Conservation (phyloP, 2,329 filamentous ascomycete species). For the Fragosphaeria purpurea region DNA sequence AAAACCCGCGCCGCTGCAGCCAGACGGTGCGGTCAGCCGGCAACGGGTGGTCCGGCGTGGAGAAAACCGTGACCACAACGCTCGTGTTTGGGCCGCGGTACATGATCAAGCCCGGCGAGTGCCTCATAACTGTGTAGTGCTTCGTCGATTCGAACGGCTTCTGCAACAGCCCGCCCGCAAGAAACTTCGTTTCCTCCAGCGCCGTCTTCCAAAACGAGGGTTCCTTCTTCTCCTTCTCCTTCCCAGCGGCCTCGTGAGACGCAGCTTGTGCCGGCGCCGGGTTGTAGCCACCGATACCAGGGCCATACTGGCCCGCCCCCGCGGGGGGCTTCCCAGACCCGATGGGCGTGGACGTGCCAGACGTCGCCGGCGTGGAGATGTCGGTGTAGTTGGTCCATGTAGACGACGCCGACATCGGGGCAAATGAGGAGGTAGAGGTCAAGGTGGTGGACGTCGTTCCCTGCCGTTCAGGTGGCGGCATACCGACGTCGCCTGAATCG, state of each 20-base stretch:
- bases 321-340: background rate
- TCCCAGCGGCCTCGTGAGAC: background rate
- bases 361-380: background rate
- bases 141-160: constrained; percentile 55
- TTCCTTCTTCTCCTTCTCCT: background rate
- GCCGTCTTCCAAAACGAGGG: constrained; percentile 35
- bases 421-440: background rate
- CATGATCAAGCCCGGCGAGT: constrained; percentile 54
- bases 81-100: constrained; percentile 57
- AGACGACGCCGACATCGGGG: background rate
- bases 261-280: background rate
- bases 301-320: background rate
- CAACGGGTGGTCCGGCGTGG: constrained; percentile 39
- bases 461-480: background rate
- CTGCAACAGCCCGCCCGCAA: constrained; percentile 53
- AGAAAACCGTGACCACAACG: constrained; percentile 55
- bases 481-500: background rate
- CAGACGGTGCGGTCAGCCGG: constrained; percentile 51
- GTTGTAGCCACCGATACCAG: background rate
- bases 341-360: background rate
- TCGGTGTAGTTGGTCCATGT: too few relatives aligned
- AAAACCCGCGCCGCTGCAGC: constrained; percentile 59
- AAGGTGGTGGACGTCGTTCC: background rate
- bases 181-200: constrained; percentile 50
- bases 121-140: constrained; percentile 56